Conservation (phyloP, 768 basidiomycete genomes). For the Coprinopsis cinerea region DNA sequence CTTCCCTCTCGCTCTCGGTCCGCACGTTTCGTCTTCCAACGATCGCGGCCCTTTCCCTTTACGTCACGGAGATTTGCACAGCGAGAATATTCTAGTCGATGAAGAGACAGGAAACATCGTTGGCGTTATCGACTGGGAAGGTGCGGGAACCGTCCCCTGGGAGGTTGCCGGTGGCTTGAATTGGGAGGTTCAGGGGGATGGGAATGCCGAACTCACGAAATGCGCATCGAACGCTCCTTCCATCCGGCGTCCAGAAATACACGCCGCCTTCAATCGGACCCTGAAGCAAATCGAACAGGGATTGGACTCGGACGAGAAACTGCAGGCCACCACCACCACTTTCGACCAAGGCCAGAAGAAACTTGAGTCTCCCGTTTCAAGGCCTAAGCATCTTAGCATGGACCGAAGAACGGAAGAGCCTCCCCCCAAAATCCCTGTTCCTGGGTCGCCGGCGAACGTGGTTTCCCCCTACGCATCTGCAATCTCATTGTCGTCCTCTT, state of each 20-base stretch:
- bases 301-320: not conserved
- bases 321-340: not conserved
- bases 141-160: conserved; percentile 39
- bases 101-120: conserved; percentile 31
- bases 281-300: conserved; percentile 10
- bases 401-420: not conserved
- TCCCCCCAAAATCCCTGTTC: too few species aligned
- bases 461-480: conserved; percentile 6
- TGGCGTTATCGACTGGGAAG: conserved; percentile 38
- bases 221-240: conserved; percentile 20
- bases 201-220: conserved; percentile 9
- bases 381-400: not conserved
- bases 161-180: conserved; percentile 37
- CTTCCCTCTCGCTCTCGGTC: conserved; percentile 37
- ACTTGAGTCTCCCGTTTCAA: not conserved
- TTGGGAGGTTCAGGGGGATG: conserved; percentile 36
- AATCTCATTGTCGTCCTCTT: conserved; percentile 1
- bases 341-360: not conserved
- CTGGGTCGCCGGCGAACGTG: not conserved
- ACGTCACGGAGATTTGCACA: conserved; percentile 37
- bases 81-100: conserved; percentile 37
- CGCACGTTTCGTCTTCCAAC: conserved; percentile 32
- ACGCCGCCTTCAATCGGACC: conserved; percentile 14
- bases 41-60: conserved; percentile 36
- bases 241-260: conserved; percentile 15